Conservation (phyloP, 805 yeast genomes). For the Sugiyamaella marilandica region DNA sequence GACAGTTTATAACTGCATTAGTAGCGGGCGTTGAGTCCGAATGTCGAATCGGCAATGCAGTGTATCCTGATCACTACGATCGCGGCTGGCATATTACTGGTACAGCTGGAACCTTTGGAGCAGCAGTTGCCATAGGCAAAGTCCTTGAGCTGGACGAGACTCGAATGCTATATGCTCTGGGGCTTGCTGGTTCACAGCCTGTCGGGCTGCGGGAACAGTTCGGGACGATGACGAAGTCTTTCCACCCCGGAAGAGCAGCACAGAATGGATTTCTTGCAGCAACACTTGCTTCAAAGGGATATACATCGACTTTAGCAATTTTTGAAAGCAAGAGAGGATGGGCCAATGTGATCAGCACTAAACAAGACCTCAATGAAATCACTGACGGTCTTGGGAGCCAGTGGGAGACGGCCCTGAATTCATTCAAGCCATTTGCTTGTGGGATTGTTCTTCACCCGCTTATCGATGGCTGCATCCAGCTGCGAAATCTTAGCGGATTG, state of each 20-base stretch:
- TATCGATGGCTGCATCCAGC: slow-evolving; percentile 8
- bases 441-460: slow-evolving; percentile 11
- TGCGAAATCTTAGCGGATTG: not conserved
- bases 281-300: slow-evolving; percentile 8
- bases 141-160: slow-evolving; percentile 8
- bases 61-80: slow-evolving; percentile 11
- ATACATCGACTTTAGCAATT: slow-evolving; percentile 7
- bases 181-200: slow-evolving; percentile 11
- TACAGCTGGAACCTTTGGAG: slow-evolving; percentile 8
- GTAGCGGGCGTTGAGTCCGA: slow-evolving; percentile 8
- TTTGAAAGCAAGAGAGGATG: slow-evolving; percentile 9
- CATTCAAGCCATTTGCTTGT: slow-evolving; percentile 11
- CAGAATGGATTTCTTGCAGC: slow-evolving; percentile 11
- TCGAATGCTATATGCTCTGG: slow-evolving; percentile 4
- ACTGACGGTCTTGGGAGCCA: slow-evolving; percentile 3
- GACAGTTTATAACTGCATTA: slow-evolving; percentile 7
- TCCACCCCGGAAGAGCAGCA: slow-evolving; percentile 11
- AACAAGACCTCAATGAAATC: slow-evolving; percentile 4
- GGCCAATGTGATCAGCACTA: slow-evolving; percentile 9
- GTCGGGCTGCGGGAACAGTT: slow-evolving; percentile 10
- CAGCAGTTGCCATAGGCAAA: slow-evolving; percentile 10
- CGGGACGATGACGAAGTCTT: slow-evolving; percentile 11
- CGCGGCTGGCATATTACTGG: slow-evolving; percentile 11
- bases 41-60: slow-evolving; percentile 10
- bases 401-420: slow-evolving; percentile 9